These are phyloP conservation scores for Papiliotrema nemorosa DNA, from an alignment of 1,284 basidiomycete genomes.

Conservation along the genomic window DNA sequence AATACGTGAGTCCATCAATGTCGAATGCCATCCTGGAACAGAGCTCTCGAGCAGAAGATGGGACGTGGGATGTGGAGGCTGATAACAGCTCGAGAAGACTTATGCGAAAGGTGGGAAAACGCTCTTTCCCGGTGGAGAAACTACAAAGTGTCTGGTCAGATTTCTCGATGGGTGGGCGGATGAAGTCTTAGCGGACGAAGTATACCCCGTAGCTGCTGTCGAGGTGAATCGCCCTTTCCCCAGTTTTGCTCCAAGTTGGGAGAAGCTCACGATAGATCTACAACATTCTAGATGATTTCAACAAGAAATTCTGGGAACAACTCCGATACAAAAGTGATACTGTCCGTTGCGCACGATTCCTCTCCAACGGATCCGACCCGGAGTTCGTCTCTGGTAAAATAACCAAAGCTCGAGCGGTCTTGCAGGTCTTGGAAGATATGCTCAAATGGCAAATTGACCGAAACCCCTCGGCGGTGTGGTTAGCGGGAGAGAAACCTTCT, in stretches of 20 bases:
- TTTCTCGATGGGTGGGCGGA: slow-evolving; percentile 29
- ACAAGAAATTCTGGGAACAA: not conserved
- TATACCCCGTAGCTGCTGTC: too few species aligned
- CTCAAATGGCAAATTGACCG: not conserved
- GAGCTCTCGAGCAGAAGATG: too few species aligned
- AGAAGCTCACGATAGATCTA: too few species aligned
- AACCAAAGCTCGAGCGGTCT: not conserved
- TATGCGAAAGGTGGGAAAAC: slow-evolving; percentile 22
- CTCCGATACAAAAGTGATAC: not conserved
- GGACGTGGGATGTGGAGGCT: too few species aligned
- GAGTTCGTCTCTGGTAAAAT: not conserved
- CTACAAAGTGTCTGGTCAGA: slow-evolving; percentile 22
- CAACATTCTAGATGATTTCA: not conserved
- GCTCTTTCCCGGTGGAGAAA: slow-evolving; percentile 21
- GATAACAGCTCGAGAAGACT: slow-evolving; percentile 26
- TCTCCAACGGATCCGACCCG: not conserved
- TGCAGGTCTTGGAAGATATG: not conserved
- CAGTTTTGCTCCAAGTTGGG: too few species aligned
- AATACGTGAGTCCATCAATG: slow-evolving; percentile 27
- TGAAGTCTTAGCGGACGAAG: slow-evolving; percentile 18
- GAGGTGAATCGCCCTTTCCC: too few species aligned
- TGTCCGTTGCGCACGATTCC: not conserved
- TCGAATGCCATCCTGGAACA: too few species aligned
- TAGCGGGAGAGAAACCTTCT: not conserved
- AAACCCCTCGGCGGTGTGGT: not conserved